A percentile compares a stretch with the other conserved stretches of the same genome.
Evolutionary conservation across 768 basidiomycete species (phyloP).

Genomic region (Gyrodon lividus): DNA sequence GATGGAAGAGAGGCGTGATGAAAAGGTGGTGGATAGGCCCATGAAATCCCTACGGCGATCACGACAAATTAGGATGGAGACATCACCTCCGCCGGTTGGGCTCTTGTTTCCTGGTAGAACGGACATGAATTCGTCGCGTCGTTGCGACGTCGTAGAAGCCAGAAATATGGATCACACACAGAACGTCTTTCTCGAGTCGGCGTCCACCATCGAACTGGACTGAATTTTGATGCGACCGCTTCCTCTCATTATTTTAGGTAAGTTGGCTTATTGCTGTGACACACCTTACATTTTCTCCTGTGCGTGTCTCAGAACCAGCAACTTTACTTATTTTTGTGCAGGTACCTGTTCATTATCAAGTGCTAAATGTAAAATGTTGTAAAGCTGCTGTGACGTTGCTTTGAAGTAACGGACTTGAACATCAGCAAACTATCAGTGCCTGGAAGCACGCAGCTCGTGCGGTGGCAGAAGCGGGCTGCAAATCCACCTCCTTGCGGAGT

Average conservation of each 20-base stretch:
- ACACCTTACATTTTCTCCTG: conserved; percentile 22
- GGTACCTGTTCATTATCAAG: conserved; percentile 15
- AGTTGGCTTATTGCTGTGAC: conserved; percentile 11
- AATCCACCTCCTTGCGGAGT: conserved; percentile 24
- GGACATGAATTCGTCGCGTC: conserved; percentile 34
- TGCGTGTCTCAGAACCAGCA: conserved; percentile 15
- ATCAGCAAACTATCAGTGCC: conserved; percentile 15
- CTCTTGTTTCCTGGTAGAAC: conserved; percentile 27
- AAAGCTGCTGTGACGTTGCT: conserved; percentile 22
- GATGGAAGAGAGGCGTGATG: conserved; percentile 26
- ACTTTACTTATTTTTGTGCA: conserved; percentile 20
- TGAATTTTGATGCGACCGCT: conserved; percentile 18
- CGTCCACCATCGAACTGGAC: conserved; percentile 25
- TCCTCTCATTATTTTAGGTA: conserved; percentile 23
- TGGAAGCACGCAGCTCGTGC: conserved; percentile 11
- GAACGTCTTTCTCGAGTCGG: conserved; percentile 17
- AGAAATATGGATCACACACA: conserved; percentile 19
- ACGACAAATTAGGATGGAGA: conserved; percentile 27
- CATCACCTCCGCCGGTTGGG: conserved; percentile 23
- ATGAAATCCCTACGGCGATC: conserved; percentile 38
- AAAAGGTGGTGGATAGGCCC: conserved; percentile 32
- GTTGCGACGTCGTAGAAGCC: conserved; percentile 16
- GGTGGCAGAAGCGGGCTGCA: conserved; percentile 30
- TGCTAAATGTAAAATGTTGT: conserved; percentile 27
- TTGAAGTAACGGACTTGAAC: conserved; percentile 21